Base-by-base conservation (phyloP, 208 protist genomes). In the Wallacemonas sp. region DNA sequence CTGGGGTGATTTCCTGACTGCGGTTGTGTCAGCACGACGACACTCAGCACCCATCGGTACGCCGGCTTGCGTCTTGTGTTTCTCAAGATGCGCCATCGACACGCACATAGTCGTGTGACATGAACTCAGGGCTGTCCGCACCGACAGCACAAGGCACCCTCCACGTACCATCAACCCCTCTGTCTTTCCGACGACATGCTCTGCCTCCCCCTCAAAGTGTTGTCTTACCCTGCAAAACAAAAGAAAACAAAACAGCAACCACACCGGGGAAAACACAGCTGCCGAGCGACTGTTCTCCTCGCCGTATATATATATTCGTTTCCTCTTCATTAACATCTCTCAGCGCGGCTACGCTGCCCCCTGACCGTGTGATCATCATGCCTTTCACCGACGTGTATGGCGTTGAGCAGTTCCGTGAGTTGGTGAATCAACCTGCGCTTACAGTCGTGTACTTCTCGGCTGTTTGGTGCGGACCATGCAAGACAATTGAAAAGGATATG, bases 381-480 rank as follows among this genome's bases (percentile, higher is more conserved):
- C 76, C 81, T n/a, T 69, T 91, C 29, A 78, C 78, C 17, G 87
- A 93, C 27, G 76, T 93, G 0, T 89, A 91, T 61, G 75, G 82
- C 3, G 82, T 83, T 21, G 76, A 89, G 53, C 77, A 89, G 45
- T 91, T 94, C 71, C 75, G 85, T 19, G 76, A 88, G 0, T 36
- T 92, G 17, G 83, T 89, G 46, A 91, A 82, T 61, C 58, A 82
- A 15, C 42, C 70, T 1, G 66, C 24, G 6, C 58, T 91, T 32
- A 92, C 80, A 12, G 79, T 95, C 1, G 76, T 79, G 38, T 93
- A 81, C 77, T 92, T 92, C 60, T 83, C 79, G 19, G 86, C 86
- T 3, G 76, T 92, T 33, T 91, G 86, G 89, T 93, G 89, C 58
- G 85, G 83, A 4, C 85, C 85, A 8, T 95, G 86, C 71, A 86